Base-by-base conservation (phyloP, 1,139 yeast genomes). In the Diutina neorugosa region DNA sequence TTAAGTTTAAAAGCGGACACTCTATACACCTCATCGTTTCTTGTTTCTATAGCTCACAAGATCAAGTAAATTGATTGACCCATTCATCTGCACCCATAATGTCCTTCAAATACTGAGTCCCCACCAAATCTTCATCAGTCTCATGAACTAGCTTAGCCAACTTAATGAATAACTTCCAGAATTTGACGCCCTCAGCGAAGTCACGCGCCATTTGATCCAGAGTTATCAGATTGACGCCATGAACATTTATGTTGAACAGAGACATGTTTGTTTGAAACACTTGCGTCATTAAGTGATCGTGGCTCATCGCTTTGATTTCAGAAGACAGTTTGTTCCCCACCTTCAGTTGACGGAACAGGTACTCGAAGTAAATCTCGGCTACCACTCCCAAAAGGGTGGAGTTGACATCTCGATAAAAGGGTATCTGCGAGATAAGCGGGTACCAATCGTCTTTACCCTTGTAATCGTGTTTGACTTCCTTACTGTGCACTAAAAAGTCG, bases 371-470 rank as follows among this genome's bases (percentile, higher is more conserved):
- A 40, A 73, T 70, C 55, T 75, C 78, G 2, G 72, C 67, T 12
- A 73, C 67, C 9, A 74, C 71, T 8, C 79, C 80, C 58, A 74
- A 61, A 53, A 75, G 65, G 1, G 78, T 73, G 56, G 69, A 73
- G 60, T 68, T 80, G 51, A 74, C 65, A 52, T 70, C 74, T 40
- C 63, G 65, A 55, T 68, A 75, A 61, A 87, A 89, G 6, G 96
- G 96, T 51, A 85, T 62, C 57, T 77, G 74, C 16, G 69, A 62
- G 4, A 81, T 78, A 49, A 88, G 65, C 12, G 69, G 58, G 55
- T 73, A 68, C 96, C 96, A 87, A 11, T 78, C 78, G 16, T 63
- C 59, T 57, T 75, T 76, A 16, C 69, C 62, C 60, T 21, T 72
- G 68, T 56, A 73, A 66, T 23, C 71, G 64, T 16, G 59, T 54